Percentiles rank a stretch among this genome's conserved stretches.
Evolutionary conservation across 2,329 filamentous ascomycete genomes (phyloP).

Genomic region (Aureobasidium pullulans): DNA sequence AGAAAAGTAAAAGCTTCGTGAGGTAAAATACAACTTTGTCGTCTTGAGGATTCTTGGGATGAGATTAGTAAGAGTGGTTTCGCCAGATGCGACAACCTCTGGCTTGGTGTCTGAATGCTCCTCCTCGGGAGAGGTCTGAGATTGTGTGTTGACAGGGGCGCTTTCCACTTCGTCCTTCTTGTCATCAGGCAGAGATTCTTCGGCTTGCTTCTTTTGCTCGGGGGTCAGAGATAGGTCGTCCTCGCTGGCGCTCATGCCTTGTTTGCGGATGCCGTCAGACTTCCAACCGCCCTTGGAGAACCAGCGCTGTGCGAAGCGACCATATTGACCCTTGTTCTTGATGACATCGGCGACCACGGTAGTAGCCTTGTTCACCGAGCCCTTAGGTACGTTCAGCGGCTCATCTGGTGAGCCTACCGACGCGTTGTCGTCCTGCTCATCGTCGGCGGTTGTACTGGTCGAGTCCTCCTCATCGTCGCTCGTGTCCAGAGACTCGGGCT

Average conservation of each 20-base stretch:
- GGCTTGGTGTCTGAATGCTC: not conserved
- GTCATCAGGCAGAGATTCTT: slow-evolving; percentile 23
- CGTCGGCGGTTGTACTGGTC: slow-evolving; percentile 28
- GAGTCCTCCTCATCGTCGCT: slow-evolving; percentile 24
- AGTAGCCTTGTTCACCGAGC: slow-evolving; percentile 34
- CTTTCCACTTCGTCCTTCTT: slow-evolving; percentile 27
- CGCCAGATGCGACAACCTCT: not conserved
- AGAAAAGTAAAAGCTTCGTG: slow-evolving; percentile 84
- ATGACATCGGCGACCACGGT: slow-evolving; percentile 88
- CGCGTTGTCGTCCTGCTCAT: slow-evolving; percentile 23
- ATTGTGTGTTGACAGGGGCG: slow-evolving; percentile 29
- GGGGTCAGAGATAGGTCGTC: slow-evolving; percentile 31
- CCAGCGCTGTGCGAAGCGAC: slow-evolving; percentile 84
- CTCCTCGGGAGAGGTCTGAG: not conserved
- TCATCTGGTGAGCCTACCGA: slow-evolving; percentile 3
- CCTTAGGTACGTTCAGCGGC: slow-evolving; percentile 21
- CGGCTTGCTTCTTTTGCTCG: slow-evolving; percentile 28
- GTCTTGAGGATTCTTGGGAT: slow-evolving; percentile 80
- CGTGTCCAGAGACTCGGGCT: slow-evolving; percentile 22
- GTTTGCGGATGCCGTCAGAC: slow-evolving; percentile 58
- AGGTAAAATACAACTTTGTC: slow-evolving; percentile 74
- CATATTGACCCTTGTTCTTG: slow-evolving; percentile 72
- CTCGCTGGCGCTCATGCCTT: slow-evolving; percentile 55
- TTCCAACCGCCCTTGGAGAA: slow-evolving; percentile 75
- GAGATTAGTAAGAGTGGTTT: slow-evolving; percentile 36